Percentiles rank a stretch among this genome's conserved stretches.
These are phyloP conservation scores for Ascochyta koolunga DNA, from an alignment of 2,329 filamentous ascomycete genomes.

Conservation along the genomic window DNA sequence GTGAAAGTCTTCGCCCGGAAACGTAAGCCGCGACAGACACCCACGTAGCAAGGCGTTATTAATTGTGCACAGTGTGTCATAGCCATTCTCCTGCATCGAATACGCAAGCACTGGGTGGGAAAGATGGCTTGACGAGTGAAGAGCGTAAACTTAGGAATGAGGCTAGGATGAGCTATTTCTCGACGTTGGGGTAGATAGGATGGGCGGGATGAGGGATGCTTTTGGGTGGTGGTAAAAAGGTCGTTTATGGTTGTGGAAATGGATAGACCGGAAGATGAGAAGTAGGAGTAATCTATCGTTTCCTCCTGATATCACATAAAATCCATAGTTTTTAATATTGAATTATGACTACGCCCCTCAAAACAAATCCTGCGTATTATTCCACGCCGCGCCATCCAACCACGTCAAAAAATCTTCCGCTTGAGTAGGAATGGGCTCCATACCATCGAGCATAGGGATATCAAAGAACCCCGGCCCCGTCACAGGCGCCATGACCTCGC, in stretches of 20 bases:
- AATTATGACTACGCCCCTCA: neutral
- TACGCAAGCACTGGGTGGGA: slow-evolving; percentile 1
- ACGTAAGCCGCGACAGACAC: slow-evolving; percentile 1
- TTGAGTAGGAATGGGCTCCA: slow-evolving; percentile 46
- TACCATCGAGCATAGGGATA: slow-evolving; percentile 42
- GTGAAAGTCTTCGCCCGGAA: slow-evolving; percentile 18
- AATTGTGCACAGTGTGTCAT: neutral
- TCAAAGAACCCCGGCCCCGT: slow-evolving; percentile 41
- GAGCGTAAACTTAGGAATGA: slow-evolving; percentile 15
- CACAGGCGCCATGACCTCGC: slow-evolving; percentile 16
- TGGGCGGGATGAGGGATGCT: neutral
- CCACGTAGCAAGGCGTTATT: neutral
- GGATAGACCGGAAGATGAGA: too few species aligned
- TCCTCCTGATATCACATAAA: too few species aligned
- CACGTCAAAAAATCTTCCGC: slow-evolving; percentile 45
- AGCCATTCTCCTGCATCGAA: neutral
- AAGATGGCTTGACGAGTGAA: slow-evolving; percentile 4
- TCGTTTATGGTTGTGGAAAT: too few species aligned
- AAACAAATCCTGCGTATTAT: slow-evolving; percentile 33
- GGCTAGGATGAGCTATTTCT: slow-evolving; percentile 19
- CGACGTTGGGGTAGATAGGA: slow-evolving; percentile 5
- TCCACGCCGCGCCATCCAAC: slow-evolving; percentile 47
- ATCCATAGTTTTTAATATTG: too few species aligned
- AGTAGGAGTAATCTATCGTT: too few species aligned
- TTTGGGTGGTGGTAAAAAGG: neutral